Base-by-base conservation (phyloP, 257 asterid species). In the Orobanche coerulescens region DNA sequence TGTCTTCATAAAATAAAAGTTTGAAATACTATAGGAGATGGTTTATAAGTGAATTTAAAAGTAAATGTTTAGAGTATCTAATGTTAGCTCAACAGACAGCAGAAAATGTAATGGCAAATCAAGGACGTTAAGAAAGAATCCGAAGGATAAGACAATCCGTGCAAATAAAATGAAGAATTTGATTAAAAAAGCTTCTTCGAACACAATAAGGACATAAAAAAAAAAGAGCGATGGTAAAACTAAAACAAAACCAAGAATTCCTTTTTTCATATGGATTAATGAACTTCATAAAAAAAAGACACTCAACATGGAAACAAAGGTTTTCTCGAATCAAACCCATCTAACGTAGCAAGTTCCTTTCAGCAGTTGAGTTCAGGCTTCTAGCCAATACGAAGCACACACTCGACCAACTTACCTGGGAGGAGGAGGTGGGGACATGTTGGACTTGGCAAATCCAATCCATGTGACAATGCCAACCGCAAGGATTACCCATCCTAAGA, bases 401-500 rank as follows among this genome's bases (percentile, higher is more conserved):
- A 6, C 56, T 6, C 10, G 20, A 53, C 54, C 36, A 42, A 16
- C 64, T 70, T 71, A 81, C 43, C 73, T 62, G 0, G 81, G 56
- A 61, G 88, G 82, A 46, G 85, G 75, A 1, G 90, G 75, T 2
- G 90, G 80, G 19, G 83, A 84, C 71, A 69, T 51, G 39, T 79
- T 68, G 13, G 88, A 73, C 73, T 79, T 83, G 49, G 81, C 77
- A 66, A 79, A 74, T 28, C 85, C 88, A 8, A 83, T 54, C 87
- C 86, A 86, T 19, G 80, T 78, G 12, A 75, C 51, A 23, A 83
- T 68, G 42, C 87, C 88, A 6, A 79, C 84, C 0, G 78, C 79
- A 23, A 86, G 81, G 51, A 83, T 72, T 65, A 86, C 31, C 95
- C 95, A 83, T 46, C 88, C 88, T 34, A 63, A 62, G 5, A 77